A percentile compares a stretch with the other conserved stretches of the same genome.
Conservation (phyloP, 495 filamentous ascomycete species). For the Parmelia sp. region DNA sequence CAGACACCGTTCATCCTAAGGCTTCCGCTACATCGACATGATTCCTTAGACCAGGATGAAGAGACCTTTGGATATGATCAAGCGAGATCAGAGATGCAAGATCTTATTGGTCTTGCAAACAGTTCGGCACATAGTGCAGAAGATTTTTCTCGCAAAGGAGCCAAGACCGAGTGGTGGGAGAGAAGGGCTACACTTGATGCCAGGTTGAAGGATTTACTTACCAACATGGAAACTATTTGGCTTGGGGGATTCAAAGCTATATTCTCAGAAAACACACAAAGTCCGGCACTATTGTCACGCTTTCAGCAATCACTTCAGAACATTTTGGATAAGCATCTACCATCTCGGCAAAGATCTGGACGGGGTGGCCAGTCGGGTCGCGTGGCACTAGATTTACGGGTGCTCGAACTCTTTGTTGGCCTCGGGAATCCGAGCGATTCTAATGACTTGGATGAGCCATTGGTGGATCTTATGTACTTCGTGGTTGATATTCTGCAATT, state of each 20-base stretch:
- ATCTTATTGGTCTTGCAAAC: conserved; percentile 75
- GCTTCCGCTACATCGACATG: conserved; percentile 74
- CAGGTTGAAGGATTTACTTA: conserved; percentile 68
- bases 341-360: conserved; percentile 68
- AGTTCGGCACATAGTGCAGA: conserved; percentile 69
- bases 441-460: conserved; percentile 72
- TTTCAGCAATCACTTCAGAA: conserved; percentile 72
- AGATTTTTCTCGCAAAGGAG: conserved; percentile 50
- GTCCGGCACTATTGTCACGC: conserved; percentile 54
- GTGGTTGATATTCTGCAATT: conserved; percentile 96
- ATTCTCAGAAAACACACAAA: conserved; percentile 64
- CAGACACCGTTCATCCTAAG: conserved; percentile 76
- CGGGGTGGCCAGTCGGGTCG: conserved; percentile 37
- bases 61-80: conserved; percentile 77
- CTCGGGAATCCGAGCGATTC: conserved; percentile 64
- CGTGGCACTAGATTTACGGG: conserved; percentile 41
- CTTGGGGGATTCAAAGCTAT: conserved; percentile 89
- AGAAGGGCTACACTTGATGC: conserved; percentile 72
- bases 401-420: conserved; percentile 82
- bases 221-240: conserved; percentile 87
- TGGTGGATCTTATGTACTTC: conserved; percentile 90
- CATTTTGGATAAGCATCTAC: conserved; percentile 82
- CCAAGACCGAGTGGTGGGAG: conserved; percentile 81
- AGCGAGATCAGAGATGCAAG: conserved; percentile 67
- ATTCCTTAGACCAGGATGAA: conserved; percentile 70